Conservation (phyloP, 164 flowering plant species). For the grape (Vitis vinifera) region ASM3070453v1 NC_081823.1:6596001-6596500, state of each 20-base stretch:
- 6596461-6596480: too few relatives aligned
- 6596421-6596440: too few relatives aligned
- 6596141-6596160: background rate
- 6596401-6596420: background rate
- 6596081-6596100: constrained; percentile 64
- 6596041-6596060: constrained; percentile 90
- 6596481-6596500: too few relatives aligned
- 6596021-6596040: constrained; percentile 56
- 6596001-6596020: too few relatives aligned
- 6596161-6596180: constrained; percentile 69
- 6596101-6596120: background rate
- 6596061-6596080: constrained; percentile 93
- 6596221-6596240: constrained; percentile 81
- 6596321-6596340: background rate
- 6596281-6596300: background rate
- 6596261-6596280: background rate
- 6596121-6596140: background rate
- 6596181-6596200: constrained; percentile 91
- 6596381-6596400: background rate
- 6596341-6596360: background rate
- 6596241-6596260: constrained; percentile 17
- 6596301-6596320: background rate
- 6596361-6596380: background rate
- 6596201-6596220: constrained; percentile 80
- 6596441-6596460: too few relatives aligned